Evolutionary conservation across 169 alveolate species (phyloP), one percentile per base, ranked within the genome.

Genomic region (Eimeria sp.): DNA sequence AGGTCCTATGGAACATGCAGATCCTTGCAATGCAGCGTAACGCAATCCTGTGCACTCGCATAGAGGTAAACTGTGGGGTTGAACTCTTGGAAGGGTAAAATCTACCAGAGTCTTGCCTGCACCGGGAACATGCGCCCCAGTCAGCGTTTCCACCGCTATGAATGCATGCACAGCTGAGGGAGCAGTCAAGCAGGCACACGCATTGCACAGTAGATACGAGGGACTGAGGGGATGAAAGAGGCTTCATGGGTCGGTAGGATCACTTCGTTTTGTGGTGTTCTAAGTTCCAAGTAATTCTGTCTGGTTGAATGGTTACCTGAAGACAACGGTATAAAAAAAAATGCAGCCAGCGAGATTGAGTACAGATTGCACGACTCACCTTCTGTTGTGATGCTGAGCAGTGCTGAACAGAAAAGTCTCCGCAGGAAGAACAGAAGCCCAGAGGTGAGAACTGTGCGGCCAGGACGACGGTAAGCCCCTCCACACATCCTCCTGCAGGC

Each of bases 31-130:
- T 2, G 76, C 78, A 14, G 52, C 68, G 49, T 37, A 27, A 9
- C 52, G 76, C 60, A 85, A 18, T 25, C 78, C 78, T 4, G 78
- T 85, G 91, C 78, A 85, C 14, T 60, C 91, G 40, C 91, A 85
- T 30, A 85, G 8, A 40, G 91, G 91, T 33, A 85, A 58, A 9
- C 40, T 49, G 68, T 49, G 23, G 40, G 20, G 37, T 6, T 37
- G 62, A 62, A 2, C 52, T 6, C 14, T 52, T 40, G 68, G 49
- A 49, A 62, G 52, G 58, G 78, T 18, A 25, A 85, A 13, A 11
- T 18, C 27, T 13, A 14, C 37, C n/a, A 33, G 49, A 58, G 56
- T 62, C 20, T 40, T 33, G 78, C 37, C 66, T 58, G 40, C 23
- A 23, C 43, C 66, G 14, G 76, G 40, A 27, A 33, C 16, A 23